A percentile compares a stretch with the other conserved stretches of the same genome.
phyloP scores from a whole-genome alignment of 2,329 filamentous ascomycete species.

The Neofusicoccum ribis region DNA sequence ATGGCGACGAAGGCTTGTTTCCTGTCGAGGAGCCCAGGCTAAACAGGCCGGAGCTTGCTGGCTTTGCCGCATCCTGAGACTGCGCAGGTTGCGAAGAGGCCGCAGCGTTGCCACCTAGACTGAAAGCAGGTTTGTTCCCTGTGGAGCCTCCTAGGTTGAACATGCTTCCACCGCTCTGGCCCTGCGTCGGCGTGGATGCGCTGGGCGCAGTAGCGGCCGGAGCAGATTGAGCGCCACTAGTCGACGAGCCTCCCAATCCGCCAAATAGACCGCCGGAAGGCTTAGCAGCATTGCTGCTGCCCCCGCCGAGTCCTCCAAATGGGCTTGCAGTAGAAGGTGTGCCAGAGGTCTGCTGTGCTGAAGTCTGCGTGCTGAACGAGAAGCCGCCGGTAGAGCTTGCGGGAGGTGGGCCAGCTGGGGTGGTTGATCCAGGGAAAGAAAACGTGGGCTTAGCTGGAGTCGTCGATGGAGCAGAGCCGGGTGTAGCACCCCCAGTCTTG shows the following conservation, averaged over 20 bases:
- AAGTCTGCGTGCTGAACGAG: conserved; percentile 3
- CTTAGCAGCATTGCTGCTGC: conserved; percentile 24
- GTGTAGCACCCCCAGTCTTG: not conserved
- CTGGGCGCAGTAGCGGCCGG: conserved; percentile 25
- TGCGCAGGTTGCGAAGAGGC: conserved; percentile 5
- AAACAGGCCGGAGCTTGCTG: not conserved
- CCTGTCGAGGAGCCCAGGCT: conserved; percentile 23
- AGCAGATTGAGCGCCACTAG: conserved; percentile 19
- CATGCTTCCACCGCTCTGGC: conserved; percentile 22
- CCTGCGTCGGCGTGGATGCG: conserved; percentile 22
- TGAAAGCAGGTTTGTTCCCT: conserved; percentile 28
- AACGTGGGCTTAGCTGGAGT: conserved; percentile 41
- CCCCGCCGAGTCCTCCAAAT: conserved; percentile 1
- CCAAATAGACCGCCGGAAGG: conserved; percentile 31
- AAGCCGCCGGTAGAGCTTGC: conserved; percentile 22
- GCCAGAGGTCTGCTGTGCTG: conserved; percentile 2
- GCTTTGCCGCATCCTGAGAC: not conserved
- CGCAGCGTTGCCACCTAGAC: not conserved
- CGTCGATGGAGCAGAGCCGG: conserved; percentile 8
- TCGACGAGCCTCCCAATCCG: conserved; percentile 18
- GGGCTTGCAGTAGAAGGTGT: conserved; percentile 11
- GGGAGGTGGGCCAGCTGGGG: conserved; percentile 38
- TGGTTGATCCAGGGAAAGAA: conserved; percentile 35
- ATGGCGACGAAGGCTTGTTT: conserved; percentile 30
- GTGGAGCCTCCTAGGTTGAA: conserved; percentile 25